A percentile compares a stretch with the other conserved stretches of the same genome.
Evolutionary conservation across 2,329 filamentous ascomycete species (phyloP).

Genomic region (Nothophaeocryptopus gaeumannii): DNA sequence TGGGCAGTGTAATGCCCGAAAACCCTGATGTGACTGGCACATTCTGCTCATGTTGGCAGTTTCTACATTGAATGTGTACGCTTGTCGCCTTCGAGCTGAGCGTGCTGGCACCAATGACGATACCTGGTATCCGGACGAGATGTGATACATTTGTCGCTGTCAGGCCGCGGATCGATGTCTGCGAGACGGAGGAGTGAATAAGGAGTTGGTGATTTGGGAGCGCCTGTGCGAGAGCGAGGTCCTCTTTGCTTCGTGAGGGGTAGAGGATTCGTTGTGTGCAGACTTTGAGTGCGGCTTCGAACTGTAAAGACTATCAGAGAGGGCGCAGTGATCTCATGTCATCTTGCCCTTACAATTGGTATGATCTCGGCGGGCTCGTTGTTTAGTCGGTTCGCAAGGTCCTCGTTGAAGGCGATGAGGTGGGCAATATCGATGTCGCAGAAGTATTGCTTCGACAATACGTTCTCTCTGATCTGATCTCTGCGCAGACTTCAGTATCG

Average conservation of each 20-base stretch:
- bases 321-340: background rate
- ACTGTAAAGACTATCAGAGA: slow-evolving; percentile 54
- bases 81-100: slow-evolving; percentile 92
- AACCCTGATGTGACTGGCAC: slow-evolving; percentile 81
- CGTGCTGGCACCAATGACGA: slow-evolving; percentile 94
- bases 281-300: slow-evolving; percentile 82
- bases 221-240: slow-evolving; percentile 48
- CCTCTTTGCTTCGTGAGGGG: slow-evolving; percentile 64
- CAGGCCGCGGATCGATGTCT: slow-evolving; percentile 89
- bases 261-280: slow-evolving; percentile 94
- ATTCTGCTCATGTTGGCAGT: slow-evolving; percentile 69
- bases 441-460: slow-evolving; percentile 87
- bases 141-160: slow-evolving; percentile 90
- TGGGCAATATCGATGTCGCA: slow-evolving; percentile 96
- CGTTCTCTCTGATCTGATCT: slow-evolving; percentile 94
- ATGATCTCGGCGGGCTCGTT: slow-evolving; percentile 91
- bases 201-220: slow-evolving; percentile 89
- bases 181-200: slow-evolving; percentile 84
- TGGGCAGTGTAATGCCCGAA: slow-evolving; percentile 77
- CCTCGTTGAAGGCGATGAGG: slow-evolving; percentile 92
- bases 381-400: slow-evolving; percentile 83
- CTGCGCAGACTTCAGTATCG: slow-evolving; percentile 50
- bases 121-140: slow-evolving; percentile 94
- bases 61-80: slow-evolving; percentile 82
- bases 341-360: slow-evolving; percentile 64